Conservation (phyloP, 108 stramenopile genomes). For the Bacterosira constricta region DNA sequence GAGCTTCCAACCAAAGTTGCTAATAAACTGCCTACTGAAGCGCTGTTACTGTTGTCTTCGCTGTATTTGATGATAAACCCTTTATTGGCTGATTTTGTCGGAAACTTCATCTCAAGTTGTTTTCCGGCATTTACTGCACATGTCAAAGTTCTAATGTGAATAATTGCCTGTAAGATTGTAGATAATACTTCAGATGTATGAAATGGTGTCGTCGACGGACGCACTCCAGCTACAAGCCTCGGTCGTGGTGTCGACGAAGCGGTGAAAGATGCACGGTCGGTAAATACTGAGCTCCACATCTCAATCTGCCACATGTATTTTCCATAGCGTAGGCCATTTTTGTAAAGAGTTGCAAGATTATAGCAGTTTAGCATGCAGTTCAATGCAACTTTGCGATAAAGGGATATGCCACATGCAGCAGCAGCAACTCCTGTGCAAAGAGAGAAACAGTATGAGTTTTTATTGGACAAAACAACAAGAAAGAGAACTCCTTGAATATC, state of each 20-base stretch:
- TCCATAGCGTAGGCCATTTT: conserved; percentile 70
- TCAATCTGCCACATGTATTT: conserved; percentile 68
- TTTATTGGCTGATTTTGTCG: background rate
- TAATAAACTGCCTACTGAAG: conserved; percentile 21
- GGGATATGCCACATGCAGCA: conserved; percentile 42
- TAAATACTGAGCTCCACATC: conserved; percentile 22
- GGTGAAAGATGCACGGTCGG: conserved; percentile 35
- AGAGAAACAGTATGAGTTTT: too few relatives aligned
- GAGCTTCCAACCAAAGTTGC: conserved; percentile 6
- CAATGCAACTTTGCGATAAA: conserved; percentile 50
- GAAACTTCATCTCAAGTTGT: conserved; percentile 26
- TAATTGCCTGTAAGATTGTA: conserved; percentile 47
- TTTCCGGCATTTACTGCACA: conserved; percentile 43
- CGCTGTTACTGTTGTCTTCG: background rate
- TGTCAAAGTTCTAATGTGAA: conserved; percentile 52
- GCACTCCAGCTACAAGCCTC: conserved; percentile 32
- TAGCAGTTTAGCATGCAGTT: conserved; percentile 60
- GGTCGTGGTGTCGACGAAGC: conserved; percentile 61
- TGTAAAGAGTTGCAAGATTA: conserved; percentile 62
- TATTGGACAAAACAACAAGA: too few relatives aligned
- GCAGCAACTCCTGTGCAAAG: conserved; percentile 62
- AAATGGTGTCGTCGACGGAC: conserved; percentile 59
- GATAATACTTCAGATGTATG: conserved; percentile 36
- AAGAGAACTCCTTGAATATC: too few relatives aligned
- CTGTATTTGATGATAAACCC: conserved; percentile 25